Base-by-base conservation (phyloP, 805 yeast species). In the Pichia heedii region DNA sequence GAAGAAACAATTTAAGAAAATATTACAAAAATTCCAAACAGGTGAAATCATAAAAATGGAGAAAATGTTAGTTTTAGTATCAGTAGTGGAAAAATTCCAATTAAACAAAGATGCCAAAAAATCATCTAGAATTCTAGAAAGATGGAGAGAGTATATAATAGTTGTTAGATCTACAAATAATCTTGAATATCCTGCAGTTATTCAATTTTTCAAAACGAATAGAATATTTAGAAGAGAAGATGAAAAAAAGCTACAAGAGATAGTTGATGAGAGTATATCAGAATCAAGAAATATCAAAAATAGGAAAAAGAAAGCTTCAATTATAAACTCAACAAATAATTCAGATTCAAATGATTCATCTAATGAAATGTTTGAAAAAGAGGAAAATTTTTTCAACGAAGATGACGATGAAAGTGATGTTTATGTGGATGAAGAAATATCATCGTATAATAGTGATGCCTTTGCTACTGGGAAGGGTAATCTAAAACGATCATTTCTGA, bases 121-220 rank as follows among this genome's bases (percentile, higher is more conserved):
- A 1, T 50, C 60, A 10, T 79, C 41, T 1, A 62, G 81, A 41
- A 70, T 84, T 1, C 48, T 69, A 10, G 89, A 84, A 45, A 63
- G 87, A 39, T 87, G 96, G 93, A 76, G 72, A 47, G 96, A 89
- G 56, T 85, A 79, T 55, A 65, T 77, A 22, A 81, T 84, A 3
- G 86, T 84, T 2, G 79, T 82, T 1, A 66, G 90, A 46, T 71
- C 75, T n/a, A 77, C 84, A 0, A 79, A 76, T 15, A 62, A 69
- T 45, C 39, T 54, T 0, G 67, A 63, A 2, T 61, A 65, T 10
- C 89, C 94, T 0, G 55, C 86, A 0, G 57, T 68, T 4, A 47
- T 87, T 1, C 88, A 87, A 53, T 74, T 88, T 47, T 81, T 77
- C 60, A 72, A 70, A 12, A 60, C 63, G 3, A 60, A 74, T 34